These are phyloP conservation scores for Neonectria faginata DNA, from an alignment of 2,329 filamentous ascomycete genomes.

Conservation along the genomic window DNA sequence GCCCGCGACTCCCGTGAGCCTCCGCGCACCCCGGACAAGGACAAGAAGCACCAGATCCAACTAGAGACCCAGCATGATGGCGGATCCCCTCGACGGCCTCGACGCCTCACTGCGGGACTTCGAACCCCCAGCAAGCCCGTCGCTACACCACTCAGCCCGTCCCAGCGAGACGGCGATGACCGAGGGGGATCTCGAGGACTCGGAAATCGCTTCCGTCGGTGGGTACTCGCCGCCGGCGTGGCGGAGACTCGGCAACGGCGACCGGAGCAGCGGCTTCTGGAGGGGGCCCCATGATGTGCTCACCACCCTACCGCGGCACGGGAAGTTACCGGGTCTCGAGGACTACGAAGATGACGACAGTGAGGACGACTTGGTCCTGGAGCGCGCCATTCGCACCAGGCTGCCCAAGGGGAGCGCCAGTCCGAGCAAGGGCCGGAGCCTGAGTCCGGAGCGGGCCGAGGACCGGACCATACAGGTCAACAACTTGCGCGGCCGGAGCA, in stretches of 20 bases:
- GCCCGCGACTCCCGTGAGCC: slow-evolving; percentile 22
- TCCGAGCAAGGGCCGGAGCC: slow-evolving; percentile 62
- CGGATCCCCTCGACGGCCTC: slow-evolving; percentile 55
- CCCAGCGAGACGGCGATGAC: slow-evolving; percentile 52
- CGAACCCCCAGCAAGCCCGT: slow-evolving; percentile 61
- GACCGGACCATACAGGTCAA: slow-evolving; percentile 55
- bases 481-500: slow-evolving; percentile 34
- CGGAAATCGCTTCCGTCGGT: slow-evolving; percentile 62
- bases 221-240: slow-evolving; percentile 72
- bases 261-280: slow-evolving; percentile 71
- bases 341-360: slow-evolving; percentile 40
- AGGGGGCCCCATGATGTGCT: slow-evolving; percentile 65
- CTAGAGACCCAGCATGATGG: slow-evolving; percentile 38
- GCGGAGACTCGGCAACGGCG: slow-evolving; percentile 70
- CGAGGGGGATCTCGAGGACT: slow-evolving; percentile 56
- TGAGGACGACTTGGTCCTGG: slow-evolving; percentile 58
- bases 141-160: slow-evolving; percentile 49
- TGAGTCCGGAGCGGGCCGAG: slow-evolving; percentile 60
- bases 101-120: slow-evolving; percentile 68
- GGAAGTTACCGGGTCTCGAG: slow-evolving; percentile 42
- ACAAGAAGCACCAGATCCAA: slow-evolving; percentile 22
- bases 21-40: slow-evolving; percentile 25
- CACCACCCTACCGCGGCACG: slow-evolving; percentile 53
- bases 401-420: slow-evolving; percentile 67
- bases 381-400: slow-evolving; percentile 65